Evolutionary conservation across 768 basidiomycete genomes (phyloP), one percentile per base, ranked within the genome.

Genomic region (Mycena venus): DNA sequence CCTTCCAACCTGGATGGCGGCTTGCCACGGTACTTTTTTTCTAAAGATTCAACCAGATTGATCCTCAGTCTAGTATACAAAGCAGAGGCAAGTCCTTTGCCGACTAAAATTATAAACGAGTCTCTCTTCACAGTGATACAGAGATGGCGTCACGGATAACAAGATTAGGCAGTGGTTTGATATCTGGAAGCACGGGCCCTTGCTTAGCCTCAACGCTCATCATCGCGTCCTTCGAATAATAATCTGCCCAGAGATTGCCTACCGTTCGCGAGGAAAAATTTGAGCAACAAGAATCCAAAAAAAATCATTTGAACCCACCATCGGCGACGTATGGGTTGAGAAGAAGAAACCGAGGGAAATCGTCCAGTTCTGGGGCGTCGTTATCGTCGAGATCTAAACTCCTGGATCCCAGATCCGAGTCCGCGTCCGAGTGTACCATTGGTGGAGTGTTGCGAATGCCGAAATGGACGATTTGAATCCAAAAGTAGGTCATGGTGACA

Each of bases 401-500:
- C 8, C 44, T 23, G 19, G 44, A 31, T 11, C 62, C 62, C 21
- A 63, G 62, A 32, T 63, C 32, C 72, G 27, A 19, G 47, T 75
- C 66, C 79, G 53, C 1, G 79, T 76, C 21, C 29, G 62, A 49
- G 31, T 49, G 44, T 23, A 49, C 23, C 21, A 63, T 15, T n/a
- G 44, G 65, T 31, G 81, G 79, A 64, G 82, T 85, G 71, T 83
- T 85, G 14, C 80, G 83, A 51, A 88, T 88, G 0, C 86, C 87
- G 62, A 88, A 86, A 64, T 87, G 87, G 17, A 88, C 86, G 21
- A 87, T 82, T 75, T 88, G 87, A 64, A 88, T 84, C 87, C 88
- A 88, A 78, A 88, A 87, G 69, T 88, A 88, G 0, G 88, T 88
- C 88, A 88, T 88, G 23, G 87, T 86, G 65, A 87, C 70, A 72